Base-by-base conservation (phyloP, 768 basidiomycete species). In the Amanita muscaria region DNA sequence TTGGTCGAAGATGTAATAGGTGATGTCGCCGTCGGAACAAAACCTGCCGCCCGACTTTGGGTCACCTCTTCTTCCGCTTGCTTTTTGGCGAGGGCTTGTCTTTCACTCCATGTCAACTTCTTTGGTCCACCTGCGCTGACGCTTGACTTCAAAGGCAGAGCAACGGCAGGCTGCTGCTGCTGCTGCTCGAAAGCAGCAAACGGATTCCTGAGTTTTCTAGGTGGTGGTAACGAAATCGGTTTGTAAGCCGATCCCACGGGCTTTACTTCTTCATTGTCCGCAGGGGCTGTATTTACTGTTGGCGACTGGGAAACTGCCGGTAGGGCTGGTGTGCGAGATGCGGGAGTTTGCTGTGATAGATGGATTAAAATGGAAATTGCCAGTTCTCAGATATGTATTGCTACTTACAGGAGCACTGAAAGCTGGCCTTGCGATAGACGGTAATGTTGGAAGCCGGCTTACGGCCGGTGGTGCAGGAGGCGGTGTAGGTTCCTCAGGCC, bases 91-190 rank as follows among this genome's bases (percentile, higher is more conserved):
- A 83, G 66, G 0, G 88, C 91, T 58, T 97, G 93, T 16, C 93
- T 73, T 60, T 98, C 87, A 47, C 77, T 85, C 94, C 94, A 98
- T 0, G 93, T 94, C 49, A 94, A 61, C 61, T 90, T 93, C 68
- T 88, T 88, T 1, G 68, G 47, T 1, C 72, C 76, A 16, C 65
- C 65, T 44, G 59, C 56, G 9, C 24, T 31, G 30, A 23, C 45
- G 16, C 52, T 50, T 21, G 58, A 49, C 46, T 46, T 51, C 6
- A 55, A 51, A n/a, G 51, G 50, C 3, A 54, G 53, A 0, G 64
- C 48, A n/a, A 64, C n/a, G 14, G 61, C 51, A 19, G 64, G 53
- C 38, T 65, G 64, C n/a, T 66, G 50, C 46, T 77, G 73, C 43
- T 73, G 71, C 54, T 40, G 30, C 24, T 75, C 74, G 40, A 75